These are phyloP conservation scores for Aspergillus mulundensis DNA, from an alignment of 495 filamentous ascomycete genomes.

Conservation along the genomic window DNA sequence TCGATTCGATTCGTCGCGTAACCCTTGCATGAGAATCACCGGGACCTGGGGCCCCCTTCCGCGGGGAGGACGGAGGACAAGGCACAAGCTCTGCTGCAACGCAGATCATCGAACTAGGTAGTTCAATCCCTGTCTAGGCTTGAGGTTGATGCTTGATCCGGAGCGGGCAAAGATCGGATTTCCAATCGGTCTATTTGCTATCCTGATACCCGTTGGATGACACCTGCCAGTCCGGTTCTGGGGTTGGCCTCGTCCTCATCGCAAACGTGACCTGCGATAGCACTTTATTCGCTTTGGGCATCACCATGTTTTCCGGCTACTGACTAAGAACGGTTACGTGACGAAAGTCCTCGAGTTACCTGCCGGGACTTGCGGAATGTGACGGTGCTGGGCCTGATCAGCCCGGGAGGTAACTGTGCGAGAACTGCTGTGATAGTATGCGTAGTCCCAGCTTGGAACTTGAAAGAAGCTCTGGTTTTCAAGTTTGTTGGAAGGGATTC, in stretches of 20 bases:
- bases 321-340: constrained; percentile 1
- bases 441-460: neutral
- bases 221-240: neutral
- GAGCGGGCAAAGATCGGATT: constrained; percentile 13
- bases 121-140: constrained; percentile 4
- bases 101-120: constrained; percentile 15
- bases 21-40: constrained; percentile 20
- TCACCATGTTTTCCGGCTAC: neutral
- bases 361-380: constrained; percentile 20
- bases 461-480: neutral
- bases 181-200: constrained; percentile 18
- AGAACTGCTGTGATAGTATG: neutral
- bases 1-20: constrained; percentile 20
- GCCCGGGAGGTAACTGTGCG: neutral
- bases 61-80: neutral
- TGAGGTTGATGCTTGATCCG: neutral
- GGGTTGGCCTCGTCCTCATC: neutral
- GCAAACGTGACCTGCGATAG: neutral
- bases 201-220: neutral
- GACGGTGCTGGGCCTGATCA: neutral
- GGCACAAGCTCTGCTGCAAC: constrained; percentile 8
- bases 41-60: constrained; percentile 6
- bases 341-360: constrained; percentile 12
- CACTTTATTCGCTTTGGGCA: neutral
- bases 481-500: neutral